A percentile compares a stretch with the other conserved stretches of the same genome.
Evolutionary conservation across 352 stramenopile genomes (phyloP).

Genomic region (Phytophthora hibernalis): DNA sequence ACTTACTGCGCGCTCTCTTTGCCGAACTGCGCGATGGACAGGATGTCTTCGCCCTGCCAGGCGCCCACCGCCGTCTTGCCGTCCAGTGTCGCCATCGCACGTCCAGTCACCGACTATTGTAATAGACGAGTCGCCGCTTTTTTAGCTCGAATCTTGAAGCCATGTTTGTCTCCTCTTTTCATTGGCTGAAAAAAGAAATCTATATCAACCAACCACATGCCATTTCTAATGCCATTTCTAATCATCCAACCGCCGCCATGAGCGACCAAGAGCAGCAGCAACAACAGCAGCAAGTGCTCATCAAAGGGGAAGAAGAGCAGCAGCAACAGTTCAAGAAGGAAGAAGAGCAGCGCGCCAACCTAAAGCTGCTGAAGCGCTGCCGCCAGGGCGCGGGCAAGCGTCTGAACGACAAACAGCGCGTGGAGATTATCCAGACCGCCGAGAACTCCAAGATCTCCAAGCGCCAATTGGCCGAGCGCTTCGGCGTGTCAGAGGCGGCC

Average conservation of each 20-base stretch:
- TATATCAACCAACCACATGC: neutral
- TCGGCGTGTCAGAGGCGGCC: conserved; percentile 78
- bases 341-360: conserved; percentile 1
- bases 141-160: conserved; percentile 12
- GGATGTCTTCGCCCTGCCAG: conserved; percentile 77
- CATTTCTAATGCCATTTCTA: neutral
- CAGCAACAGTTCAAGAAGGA: conserved; percentile 4
- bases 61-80: conserved; percentile 61
- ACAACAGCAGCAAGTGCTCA: too few relatives aligned
- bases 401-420: conserved; percentile 82
- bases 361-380: conserved; percentile 13
- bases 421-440: conserved; percentile 86
- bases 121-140: neutral
- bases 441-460: conserved; percentile 84
- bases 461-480: conserved; percentile 78
- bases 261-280: conserved; percentile 30
- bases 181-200: neutral
- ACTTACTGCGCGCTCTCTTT: conserved; percentile 75
- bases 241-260: conserved; percentile 12
- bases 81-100: conserved; percentile 53
- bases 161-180: conserved; percentile 7
- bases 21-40: conserved; percentile 84
- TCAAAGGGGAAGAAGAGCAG: conserved; percentile 1
- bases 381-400: conserved; percentile 68
- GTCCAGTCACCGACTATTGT: conserved; percentile 5